Base-by-base conservation (phyloP, 305 asterid species). In the Plantago coronopus region DNA sequence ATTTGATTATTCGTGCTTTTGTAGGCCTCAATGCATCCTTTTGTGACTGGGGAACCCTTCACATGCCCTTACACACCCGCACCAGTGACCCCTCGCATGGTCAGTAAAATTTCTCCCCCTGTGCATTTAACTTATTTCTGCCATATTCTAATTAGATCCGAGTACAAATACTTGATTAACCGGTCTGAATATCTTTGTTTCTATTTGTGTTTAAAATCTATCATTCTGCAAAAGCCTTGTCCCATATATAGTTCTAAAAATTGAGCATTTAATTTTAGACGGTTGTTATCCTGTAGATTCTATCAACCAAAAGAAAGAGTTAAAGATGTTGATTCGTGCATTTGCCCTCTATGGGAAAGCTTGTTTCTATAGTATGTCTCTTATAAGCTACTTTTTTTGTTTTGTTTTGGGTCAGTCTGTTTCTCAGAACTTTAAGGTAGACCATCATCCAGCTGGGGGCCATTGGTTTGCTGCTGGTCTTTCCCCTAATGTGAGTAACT, bases 381-480 rank as follows among this genome's bases (percentile, higher is more conserved):
- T 57, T 62, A 43, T 34, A 55, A 61, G 27, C 43, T 42, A 57
- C 51, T 57, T 67, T 51, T 22, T 61, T 63, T 68, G 21, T 44
- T 31, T 62, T 56, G 54, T 69, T 54, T 21, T 59, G 61, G 70
- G 62, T 74, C 82, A 94, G 99, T 85, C 83, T 51, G 96, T 94
- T 65, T 76, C 96, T 75, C 95, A 81, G 70, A 87, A 83, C 76
- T 78, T 80, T 67, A 94, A 83, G 77, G 99, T 94, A 64, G 85
- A 87, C 75, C 97, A 94, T 75, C 87, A 94, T 79, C 99, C 99
- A 53, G 96, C 96, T 61, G 96, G 90, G 68, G 99, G 99, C 18
- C 97, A 94, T 76, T 94, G 99, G 99, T 94, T 94, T 64, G 96
- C 96, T 38, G 97, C 97, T 61, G 97, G 99, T 72, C 95, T 94